Conservation (phyloP, 305 asterid genomes). For the Fraxinus sp. region DNA sequence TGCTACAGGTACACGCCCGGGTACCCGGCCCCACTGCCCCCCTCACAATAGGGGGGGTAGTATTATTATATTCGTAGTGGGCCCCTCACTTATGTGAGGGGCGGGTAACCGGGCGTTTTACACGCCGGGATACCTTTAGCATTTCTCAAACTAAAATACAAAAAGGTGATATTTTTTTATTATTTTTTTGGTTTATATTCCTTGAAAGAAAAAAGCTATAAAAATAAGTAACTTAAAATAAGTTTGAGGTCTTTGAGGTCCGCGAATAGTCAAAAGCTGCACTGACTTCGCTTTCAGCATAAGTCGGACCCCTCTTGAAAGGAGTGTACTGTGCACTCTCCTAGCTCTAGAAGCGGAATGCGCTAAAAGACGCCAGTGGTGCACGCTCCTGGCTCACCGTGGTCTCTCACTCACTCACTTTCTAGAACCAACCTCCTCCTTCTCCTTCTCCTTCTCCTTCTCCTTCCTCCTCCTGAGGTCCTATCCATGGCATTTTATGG, state of each 20-base stretch:
- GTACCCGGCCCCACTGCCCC: no score
- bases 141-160: no score
- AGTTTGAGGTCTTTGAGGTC: neutral
- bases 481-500: conserved; percentile 45
- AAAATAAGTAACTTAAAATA: neutral
- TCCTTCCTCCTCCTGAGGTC: neutral
- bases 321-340: neutral
- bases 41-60: no score
- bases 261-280: conserved; percentile 20
- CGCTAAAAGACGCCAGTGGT: conserved; percentile 33
- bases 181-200: no score
- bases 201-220: neutral
- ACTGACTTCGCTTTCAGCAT: conserved; percentile 9
- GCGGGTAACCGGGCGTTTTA: no score
- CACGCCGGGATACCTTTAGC: no score
- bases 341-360: conserved; percentile 5
- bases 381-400: conserved; percentile 20
- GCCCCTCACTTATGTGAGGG: no score
- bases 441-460: neutral
- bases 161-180: no score
- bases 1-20: no score
- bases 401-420: conserved; percentile 1
- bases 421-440: conserved; percentile 19
- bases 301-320: neutral
- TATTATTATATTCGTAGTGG: no score